Percentiles rank a stretch among this genome's conserved stretches.
Conservation (phyloP, 1,139 yeast genomes). For the Debaryomyces udenii region DNA sequence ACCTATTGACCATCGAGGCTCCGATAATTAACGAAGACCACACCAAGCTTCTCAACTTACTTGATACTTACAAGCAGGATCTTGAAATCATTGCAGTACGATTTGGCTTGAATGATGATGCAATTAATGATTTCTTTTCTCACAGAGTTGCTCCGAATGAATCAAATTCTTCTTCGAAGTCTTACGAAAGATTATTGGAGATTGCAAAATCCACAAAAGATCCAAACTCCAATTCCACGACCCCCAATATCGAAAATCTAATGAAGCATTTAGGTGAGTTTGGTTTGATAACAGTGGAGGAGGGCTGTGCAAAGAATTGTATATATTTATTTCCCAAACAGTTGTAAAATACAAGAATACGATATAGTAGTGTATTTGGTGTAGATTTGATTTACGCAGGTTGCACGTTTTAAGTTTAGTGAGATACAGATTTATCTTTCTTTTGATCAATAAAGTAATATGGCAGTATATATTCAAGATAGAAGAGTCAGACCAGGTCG, state of each 20-base stretch:
- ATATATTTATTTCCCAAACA: slow-evolving; percentile 22
- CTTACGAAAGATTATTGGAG: slow-evolving; percentile 23
- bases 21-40: slow-evolving; percentile 27
- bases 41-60: slow-evolving; percentile 22
- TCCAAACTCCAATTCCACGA: slow-evolving; percentile 1
- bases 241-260: slow-evolving; percentile 17
- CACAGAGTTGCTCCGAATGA: slow-evolving; percentile 9
- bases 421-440: neutral
- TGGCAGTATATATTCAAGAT: slow-evolving; percentile 11
- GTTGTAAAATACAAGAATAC: neutral
- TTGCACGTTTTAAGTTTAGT: slow-evolving; percentile 1
- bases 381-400: neutral
- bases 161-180: slow-evolving; percentile 1
- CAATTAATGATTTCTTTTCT: slow-evolving; percentile 20
- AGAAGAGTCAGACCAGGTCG: slow-evolving; percentile 14
- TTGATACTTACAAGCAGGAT: slow-evolving; percentile 21
- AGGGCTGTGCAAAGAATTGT: slow-evolving; percentile 22
- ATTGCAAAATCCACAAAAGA: slow-evolving; percentile 14
- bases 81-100: slow-evolving; percentile 35
- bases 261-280: slow-evolving; percentile 31
- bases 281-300: slow-evolving; percentile 34
- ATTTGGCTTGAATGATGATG: slow-evolving; percentile 21
- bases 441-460: neutral
- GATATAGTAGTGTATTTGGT: no score
- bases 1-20: slow-evolving; percentile 36